phyloP scores from a whole-genome alignment of 1,284 basidiomycete species.

The Ganoderma resinaceum region DNA sequence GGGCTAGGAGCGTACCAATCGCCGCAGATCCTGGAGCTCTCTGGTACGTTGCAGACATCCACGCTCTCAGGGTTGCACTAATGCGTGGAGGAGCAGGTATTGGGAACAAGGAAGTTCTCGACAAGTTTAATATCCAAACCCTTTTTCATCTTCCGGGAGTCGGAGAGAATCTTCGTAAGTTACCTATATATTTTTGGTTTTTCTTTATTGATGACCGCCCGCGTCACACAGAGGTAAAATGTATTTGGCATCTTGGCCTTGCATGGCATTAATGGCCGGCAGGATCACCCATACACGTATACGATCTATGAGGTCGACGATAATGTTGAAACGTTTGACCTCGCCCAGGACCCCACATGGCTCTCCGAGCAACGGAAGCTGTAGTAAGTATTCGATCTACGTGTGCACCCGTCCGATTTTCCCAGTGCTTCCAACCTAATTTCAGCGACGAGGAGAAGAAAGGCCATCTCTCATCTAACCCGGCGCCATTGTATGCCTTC shows the following conservation, averaged over 20 bases:
- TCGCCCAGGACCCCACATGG: conserved; percentile 14
- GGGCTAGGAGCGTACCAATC: conserved; percentile 33
- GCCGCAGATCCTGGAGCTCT: conserved; percentile 49
- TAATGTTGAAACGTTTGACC: conserved; percentile 18
- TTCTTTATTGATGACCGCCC: background rate
- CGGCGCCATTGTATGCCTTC: conserved; percentile 9
- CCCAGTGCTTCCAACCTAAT: background rate
- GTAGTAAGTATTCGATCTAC: conserved; percentile 11
- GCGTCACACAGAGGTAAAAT: background rate
- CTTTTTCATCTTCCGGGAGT: conserved; percentile 62
- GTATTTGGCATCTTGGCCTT: background rate
- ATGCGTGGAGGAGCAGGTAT: conserved; percentile 26
- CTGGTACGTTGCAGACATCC: conserved; percentile 38
- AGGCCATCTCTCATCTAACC: conserved; percentile 16
- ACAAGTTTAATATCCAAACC: conserved; percentile 46
- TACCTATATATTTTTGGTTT: background rate
- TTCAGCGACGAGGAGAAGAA: conserved; percentile 5
- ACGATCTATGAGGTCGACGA: conserved; percentile 20
- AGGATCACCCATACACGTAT: conserved; percentile 21
- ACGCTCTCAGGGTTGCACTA: background rate
- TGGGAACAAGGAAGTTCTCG: conserved; percentile 44
- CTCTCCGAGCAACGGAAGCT: conserved; percentile 10
- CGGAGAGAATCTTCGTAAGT: conserved; percentile 61
- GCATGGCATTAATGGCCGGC: background rate
- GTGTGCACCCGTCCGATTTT: background rate